Percentiles rank a stretch among this genome's conserved stretches.
Conservation (phyloP, 768 basidiomycete genomes). For the Mycena olivaceomarginata region DNA sequence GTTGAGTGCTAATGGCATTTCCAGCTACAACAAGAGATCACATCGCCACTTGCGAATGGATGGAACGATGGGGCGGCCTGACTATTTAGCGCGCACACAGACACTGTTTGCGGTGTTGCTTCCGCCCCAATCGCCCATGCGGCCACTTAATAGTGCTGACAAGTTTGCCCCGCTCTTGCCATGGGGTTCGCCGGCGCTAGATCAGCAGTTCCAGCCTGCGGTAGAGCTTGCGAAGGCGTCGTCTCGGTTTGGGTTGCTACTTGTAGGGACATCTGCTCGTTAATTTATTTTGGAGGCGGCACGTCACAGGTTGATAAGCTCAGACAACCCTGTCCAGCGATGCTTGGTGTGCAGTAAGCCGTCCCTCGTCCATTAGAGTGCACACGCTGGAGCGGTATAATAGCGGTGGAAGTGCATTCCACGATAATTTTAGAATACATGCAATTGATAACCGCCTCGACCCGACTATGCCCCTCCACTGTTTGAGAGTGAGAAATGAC, state of each 20-base stretch:
- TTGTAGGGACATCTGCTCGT: conserved; percentile 65
- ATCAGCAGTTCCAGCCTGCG: conserved; percentile 74
- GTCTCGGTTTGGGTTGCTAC: conserved; percentile 84
- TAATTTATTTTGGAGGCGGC: conserved; percentile 33
- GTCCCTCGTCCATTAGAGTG: conserved; percentile 5
- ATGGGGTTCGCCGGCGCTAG: conserved; percentile 70
- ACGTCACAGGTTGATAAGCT: not conserved
- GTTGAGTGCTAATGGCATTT: conserved; percentile 6
- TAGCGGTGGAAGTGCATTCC: conserved; percentile 21
- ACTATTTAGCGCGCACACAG: conserved; percentile 75
- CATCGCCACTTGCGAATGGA: conserved; percentile 43
- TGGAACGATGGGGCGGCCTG: conserved; percentile 56
- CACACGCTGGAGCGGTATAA: not conserved
- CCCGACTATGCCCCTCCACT: conserved; percentile 84
- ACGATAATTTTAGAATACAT: conserved; percentile 46
- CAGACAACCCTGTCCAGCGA: not conserved
- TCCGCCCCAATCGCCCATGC: conserved; percentile 56
- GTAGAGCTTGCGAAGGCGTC: conserved; percentile 83
- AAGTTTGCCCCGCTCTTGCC: conserved; percentile 68
- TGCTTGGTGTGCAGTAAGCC: not conserved
- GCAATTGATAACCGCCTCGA: conserved; percentile 46
- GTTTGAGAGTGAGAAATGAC: conserved; percentile 50
- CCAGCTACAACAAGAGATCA: conserved; percentile 17
- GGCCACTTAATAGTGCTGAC: conserved; percentile 50
- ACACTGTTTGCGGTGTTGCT: conserved; percentile 77